Conservation (phyloP, 2,329 filamentous ascomycete genomes). For the Sporothrix protearum region DNA sequence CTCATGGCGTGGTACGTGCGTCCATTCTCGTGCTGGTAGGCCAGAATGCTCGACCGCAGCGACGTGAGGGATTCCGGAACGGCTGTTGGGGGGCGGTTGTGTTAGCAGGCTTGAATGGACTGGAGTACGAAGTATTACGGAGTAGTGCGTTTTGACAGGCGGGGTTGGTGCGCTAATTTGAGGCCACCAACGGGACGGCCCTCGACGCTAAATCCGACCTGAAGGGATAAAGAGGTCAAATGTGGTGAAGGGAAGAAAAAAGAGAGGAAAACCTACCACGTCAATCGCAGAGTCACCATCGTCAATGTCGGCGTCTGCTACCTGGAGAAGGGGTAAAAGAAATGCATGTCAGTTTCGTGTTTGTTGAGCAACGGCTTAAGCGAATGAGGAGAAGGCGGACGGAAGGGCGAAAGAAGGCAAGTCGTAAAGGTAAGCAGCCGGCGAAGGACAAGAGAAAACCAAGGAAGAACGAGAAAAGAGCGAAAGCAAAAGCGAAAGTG, state of each 20-base stretch:
- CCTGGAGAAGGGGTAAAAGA: not conserved
- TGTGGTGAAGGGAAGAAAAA: not conserved
- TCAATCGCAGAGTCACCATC: conserved; percentile 24
- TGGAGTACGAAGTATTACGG: too few relatives aligned
- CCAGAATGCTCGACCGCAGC: conserved; percentile 29
- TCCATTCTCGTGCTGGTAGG: conserved; percentile 31
- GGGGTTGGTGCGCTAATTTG: not conserved
- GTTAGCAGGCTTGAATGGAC: not conserved
- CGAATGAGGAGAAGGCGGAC: not conserved
- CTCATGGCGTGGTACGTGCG: conserved; percentile 32
- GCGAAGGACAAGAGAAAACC: not conserved
- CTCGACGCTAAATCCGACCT: not conserved
- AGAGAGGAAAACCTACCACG: conserved; percentile 17
- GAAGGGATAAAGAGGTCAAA: not conserved
- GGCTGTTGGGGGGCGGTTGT: conserved; percentile 15
- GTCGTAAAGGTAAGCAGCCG: not conserved
- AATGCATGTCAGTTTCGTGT: not conserved
- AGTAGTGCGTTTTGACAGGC: not conserved
- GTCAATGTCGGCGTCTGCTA: conserved; percentile 18
- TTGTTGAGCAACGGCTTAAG: not conserved
- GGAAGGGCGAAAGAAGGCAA: not conserved
- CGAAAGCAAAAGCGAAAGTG: not conserved
- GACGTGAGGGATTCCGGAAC: conserved; percentile 29
- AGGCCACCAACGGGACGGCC: not conserved
- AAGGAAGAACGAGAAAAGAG: not conserved